Evolutionary conservation across 805 yeast species (phyloP).

Genomic region (Cyberlindnera maclurae): DNA sequence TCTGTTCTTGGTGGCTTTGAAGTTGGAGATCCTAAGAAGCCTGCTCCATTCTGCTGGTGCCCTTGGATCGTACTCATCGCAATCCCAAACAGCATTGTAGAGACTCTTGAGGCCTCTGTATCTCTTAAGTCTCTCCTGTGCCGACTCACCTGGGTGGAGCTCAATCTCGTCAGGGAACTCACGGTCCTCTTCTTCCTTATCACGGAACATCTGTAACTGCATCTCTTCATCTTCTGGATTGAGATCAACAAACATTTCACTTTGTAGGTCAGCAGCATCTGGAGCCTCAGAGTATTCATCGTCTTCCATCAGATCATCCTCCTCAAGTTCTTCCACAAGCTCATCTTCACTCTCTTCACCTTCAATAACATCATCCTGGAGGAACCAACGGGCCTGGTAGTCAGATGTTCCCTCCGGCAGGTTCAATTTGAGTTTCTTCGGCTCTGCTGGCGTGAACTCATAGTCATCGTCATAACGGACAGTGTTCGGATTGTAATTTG

Average conservation of each 20-base stretch:
- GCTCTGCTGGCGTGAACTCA: slow-evolving; percentile 30
- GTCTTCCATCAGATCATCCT: slow-evolving; percentile 21
- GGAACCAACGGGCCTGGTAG: slow-evolving; percentile 72
- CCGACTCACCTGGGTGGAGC: slow-evolving; percentile 67
- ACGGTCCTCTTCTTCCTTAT: slow-evolving; percentile 68
- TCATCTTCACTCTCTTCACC: slow-evolving; percentile 22
- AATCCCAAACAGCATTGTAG: slow-evolving; percentile 79
- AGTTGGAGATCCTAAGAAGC: slow-evolving; percentile 67
- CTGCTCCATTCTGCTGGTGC: slow-evolving; percentile 76
- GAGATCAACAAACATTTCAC: slow-evolving; percentile 64
- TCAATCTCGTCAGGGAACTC: slow-evolving; percentile 97
- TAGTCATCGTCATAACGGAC: slow-evolving; percentile 34
- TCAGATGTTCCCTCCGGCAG: slow-evolving; percentile 75
- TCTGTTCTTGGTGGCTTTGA: slow-evolving; percentile 66
- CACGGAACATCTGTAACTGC: slow-evolving; percentile 64
- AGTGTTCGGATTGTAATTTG: slow-evolving; percentile 20
- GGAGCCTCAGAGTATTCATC: slow-evolving; percentile 27
- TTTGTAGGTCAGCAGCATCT: slow-evolving; percentile 27
- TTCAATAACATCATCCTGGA: slow-evolving; percentile 42
- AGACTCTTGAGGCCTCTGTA: slow-evolving; percentile 86
- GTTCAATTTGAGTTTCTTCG: slow-evolving; percentile 36
- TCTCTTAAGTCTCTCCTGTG: slow-evolving; percentile 62
- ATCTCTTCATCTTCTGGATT: slow-evolving; percentile 77
- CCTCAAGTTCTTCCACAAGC: slow-evolving; percentile 22
- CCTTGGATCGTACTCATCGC: slow-evolving; percentile 70